phyloP scores from a whole-genome alignment of 2,329 filamentous ascomycete species.

The Cladosporium sp. region DNA sequence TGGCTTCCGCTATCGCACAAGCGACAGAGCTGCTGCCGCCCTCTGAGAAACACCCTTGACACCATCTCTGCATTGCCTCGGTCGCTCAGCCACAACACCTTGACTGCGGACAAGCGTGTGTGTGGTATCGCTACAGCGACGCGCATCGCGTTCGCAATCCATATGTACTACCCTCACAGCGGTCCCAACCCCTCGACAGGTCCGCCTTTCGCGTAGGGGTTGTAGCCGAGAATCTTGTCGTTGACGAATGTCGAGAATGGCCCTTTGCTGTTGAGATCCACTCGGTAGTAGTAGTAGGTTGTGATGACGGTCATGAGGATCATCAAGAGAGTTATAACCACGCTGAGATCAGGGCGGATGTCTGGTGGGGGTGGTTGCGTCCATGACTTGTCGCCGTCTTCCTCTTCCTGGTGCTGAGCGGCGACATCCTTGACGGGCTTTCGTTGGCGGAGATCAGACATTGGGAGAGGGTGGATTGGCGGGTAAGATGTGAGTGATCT shows the following conservation, averaged over 20 bases:
- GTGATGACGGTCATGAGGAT: neutral
- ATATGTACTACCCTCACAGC: neutral
- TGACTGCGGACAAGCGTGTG: neutral
- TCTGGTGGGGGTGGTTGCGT: neutral
- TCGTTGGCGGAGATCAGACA: neutral
- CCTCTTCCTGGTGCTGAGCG: neutral
- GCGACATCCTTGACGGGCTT: neutral
- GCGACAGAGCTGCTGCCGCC: too few relatives aligned
- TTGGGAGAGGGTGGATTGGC: neutral
- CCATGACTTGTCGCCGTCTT: neutral
- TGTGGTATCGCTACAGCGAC: too few relatives aligned
- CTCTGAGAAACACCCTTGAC: too few relatives aligned
- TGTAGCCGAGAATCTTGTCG: neutral
- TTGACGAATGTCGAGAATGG: neutral
- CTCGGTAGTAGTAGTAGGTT: neutral
- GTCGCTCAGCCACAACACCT: neutral
- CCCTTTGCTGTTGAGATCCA: neutral
- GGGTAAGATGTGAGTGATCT: neutral
- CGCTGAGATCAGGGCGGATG: neutral
- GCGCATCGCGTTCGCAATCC: too few relatives aligned
- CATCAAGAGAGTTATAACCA: neutral
- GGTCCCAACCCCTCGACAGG: neutral
- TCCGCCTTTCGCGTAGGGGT: neutral
- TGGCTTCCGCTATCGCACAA: neutral
- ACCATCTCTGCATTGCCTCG: neutral